These are phyloP conservation scores for Ambrosiella cleistominuta DNA, from an alignment of 2,329 filamentous ascomycete species.

Conservation along the genomic window DNA sequence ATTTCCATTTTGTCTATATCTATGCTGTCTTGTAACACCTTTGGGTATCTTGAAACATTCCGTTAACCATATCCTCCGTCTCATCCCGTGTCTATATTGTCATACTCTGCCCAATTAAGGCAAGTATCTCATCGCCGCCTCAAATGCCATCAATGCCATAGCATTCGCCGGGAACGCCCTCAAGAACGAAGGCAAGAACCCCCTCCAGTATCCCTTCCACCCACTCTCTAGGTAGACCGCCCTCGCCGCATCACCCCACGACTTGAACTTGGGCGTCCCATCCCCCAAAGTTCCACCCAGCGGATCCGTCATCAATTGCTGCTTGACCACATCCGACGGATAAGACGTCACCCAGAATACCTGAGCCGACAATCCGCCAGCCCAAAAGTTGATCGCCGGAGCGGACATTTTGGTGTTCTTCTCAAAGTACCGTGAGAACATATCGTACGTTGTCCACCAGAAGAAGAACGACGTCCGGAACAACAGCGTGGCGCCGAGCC, in stretches of 20 bases:
- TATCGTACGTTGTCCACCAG: constrained; percentile 94
- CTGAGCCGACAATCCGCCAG: constrained; percentile 80
- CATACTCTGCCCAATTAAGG: constrained; percentile 20
- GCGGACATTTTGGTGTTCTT: constrained; percentile 51
- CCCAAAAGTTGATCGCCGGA: constrained; percentile 90
- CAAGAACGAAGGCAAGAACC: constrained; percentile 84
- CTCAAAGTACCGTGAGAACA: constrained; percentile 54
- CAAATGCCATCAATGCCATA: constrained; percentile 82
- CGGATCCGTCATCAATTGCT: constrained; percentile 91
- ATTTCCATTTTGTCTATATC: neutral
- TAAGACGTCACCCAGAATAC: constrained; percentile 90
- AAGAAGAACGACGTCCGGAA: constrained; percentile 93
- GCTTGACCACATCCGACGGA: constrained; percentile 85
- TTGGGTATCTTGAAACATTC: neutral
- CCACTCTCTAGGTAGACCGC: constrained; percentile 64
- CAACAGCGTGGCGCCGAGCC: constrained; percentile 65
- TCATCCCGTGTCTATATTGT: neutral
- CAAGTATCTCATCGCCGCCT: constrained; percentile 64
- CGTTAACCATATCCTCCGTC: neutral
- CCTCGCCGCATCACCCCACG: constrained; percentile 64
- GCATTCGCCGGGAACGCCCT: constrained; percentile 92
- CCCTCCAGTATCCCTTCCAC: constrained; percentile 71
- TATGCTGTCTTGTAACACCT: constrained; percentile 1
- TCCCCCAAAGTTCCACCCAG: constrained; percentile 54
- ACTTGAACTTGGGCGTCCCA: constrained; percentile 47